Evolutionary conservation across 2,329 filamentous ascomycete species (phyloP), one percentile per base, ranked within the genome.

Genomic region (Dothideomycetidae sp.): DNA sequence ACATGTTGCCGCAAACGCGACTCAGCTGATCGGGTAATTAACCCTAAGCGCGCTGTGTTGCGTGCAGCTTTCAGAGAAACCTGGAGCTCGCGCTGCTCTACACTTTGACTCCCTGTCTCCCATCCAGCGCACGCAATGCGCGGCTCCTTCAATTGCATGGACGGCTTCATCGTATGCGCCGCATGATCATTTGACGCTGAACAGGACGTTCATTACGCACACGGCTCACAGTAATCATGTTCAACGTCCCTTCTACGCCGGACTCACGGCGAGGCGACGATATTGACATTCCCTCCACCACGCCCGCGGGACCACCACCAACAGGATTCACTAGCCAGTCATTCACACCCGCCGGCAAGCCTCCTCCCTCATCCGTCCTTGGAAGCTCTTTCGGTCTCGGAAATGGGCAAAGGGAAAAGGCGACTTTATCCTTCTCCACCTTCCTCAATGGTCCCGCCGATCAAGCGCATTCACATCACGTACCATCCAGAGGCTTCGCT

Each of bases 241-340:
- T 45, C 38, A 32, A 33, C 19, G 40, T 45, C 26, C 43, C 43
- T 7, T 37, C 38, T 16, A 45, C 43, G 18, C 43, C 43, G 15
- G 38, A 41, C 33, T 42, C 43, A 16, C 34, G 43, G 19, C 41
- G 41, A 36, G 31, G 23, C 10, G 26, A 19, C 18, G 36, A 41
- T 29, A 33, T 37, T 28, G 37, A 41, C 14, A 35, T 38, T 18
- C 52, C 53, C 10, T 58, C 56, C 5, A 59, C 56, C 10, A 59
- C 56, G 14, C 56, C 56, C 12, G 50, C 53, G 21, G 53, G 51
- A 4, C 48, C 52, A 29, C 54, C 55, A 13, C 55, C 56, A 4
- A 50, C 50, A 5, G 48, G 50, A 29, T 49, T 53, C 30, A 53
- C 50, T 5, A 42, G 48, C 32, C 37, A 45, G 14, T 57, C 55